These are phyloP conservation scores for Agaricus sinodeliciosus DNA, from an alignment of 768 basidiomycete species.

Conservation along the genomic window DNA sequence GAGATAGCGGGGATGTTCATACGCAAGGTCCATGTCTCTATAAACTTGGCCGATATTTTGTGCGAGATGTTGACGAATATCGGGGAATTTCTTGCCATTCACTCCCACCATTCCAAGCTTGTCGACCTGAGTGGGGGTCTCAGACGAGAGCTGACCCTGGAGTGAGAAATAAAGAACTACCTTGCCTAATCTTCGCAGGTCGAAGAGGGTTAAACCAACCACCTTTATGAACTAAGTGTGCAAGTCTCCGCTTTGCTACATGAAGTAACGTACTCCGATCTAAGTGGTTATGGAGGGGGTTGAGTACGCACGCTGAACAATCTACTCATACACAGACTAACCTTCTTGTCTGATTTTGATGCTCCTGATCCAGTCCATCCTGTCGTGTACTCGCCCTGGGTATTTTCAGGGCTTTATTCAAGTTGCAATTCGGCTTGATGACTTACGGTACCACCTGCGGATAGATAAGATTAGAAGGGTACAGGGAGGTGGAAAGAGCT, in stretches of 20 bases:
- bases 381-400: slow-evolving; percentile 84
- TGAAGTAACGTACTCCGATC: slow-evolving; percentile 55
- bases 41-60: slow-evolving; percentile 81
- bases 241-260: neutral
- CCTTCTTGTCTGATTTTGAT: slow-evolving; percentile 94
- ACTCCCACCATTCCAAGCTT: slow-evolving; percentile 85
- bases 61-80: slow-evolving; percentile 71
- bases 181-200: slow-evolving; percentile 81
- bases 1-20: neutral
- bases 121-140: slow-evolving; percentile 43
- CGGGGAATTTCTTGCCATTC: slow-evolving; percentile 83
- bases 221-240: slow-evolving; percentile 41
- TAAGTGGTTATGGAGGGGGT: slow-evolving; percentile 17
- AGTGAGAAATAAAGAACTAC: slow-evolving; percentile 20
- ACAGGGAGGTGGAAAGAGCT: slow-evolving; percentile 16
- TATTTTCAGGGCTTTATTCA: slow-evolving; percentile 4
- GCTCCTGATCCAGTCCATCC: slow-evolving; percentile 92
- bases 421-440: neutral
- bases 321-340: slow-evolving; percentile 19
- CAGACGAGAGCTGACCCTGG: neutral
- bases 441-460: slow-evolving; percentile 33
- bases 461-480: neutral
- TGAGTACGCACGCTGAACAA: neutral
- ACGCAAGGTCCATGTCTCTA: slow-evolving; percentile 75
- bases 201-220: slow-evolving; percentile 85